These are phyloP conservation scores for Cryptosporidium bovis DNA, from an alignment of 169 alveolate genomes.

Conservation along the genomic window DNA sequence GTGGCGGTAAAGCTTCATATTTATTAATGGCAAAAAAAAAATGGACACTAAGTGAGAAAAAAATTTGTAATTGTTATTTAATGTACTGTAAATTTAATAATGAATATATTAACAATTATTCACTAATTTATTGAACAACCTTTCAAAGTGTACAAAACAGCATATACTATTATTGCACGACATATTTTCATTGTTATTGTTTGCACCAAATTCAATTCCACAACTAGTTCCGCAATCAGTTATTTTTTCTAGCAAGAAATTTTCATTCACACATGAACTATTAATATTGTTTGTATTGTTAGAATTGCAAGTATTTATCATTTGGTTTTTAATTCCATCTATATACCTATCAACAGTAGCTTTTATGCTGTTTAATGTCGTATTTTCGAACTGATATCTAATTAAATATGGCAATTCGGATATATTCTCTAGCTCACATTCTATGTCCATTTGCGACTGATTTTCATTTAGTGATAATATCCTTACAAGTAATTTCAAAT, in stretches of 20 bases:
- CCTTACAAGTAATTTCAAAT: slow-evolving; percentile 27
- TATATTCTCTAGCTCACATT: slow-evolving; percentile 60
- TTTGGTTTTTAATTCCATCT: slow-evolving; percentile 12
- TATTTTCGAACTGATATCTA: slow-evolving; percentile 29
- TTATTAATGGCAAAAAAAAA: too few species aligned
- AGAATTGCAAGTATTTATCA: neutral
- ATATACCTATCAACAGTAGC: slow-evolving; percentile 37
- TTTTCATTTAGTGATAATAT: neutral
- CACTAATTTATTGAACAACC: neutral
- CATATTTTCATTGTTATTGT: neutral
- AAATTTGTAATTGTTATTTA: too few species aligned
- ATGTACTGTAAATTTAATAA: neutral
- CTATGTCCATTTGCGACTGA: slow-evolving; percentile 45
- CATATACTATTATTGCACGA: neutral
- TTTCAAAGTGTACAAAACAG: neutral
- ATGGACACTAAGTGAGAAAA: too few species aligned
- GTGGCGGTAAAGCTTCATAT: too few species aligned
- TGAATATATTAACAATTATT: too few species aligned
- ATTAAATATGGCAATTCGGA: slow-evolving; percentile 28
- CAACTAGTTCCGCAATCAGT: neutral
- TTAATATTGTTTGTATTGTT: neutral
- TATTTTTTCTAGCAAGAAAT: neutral
- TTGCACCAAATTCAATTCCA: neutral
- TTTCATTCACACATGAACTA: neutral
- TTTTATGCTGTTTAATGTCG: slow-evolving; percentile 51